A percentile compares a stretch with the other conserved stretches of the same genome.
These are phyloP conservation scores for Metschnikowia amazonensis DNA, from an alignment of 805 yeast genomes.

Conservation along the genomic window DNA sequence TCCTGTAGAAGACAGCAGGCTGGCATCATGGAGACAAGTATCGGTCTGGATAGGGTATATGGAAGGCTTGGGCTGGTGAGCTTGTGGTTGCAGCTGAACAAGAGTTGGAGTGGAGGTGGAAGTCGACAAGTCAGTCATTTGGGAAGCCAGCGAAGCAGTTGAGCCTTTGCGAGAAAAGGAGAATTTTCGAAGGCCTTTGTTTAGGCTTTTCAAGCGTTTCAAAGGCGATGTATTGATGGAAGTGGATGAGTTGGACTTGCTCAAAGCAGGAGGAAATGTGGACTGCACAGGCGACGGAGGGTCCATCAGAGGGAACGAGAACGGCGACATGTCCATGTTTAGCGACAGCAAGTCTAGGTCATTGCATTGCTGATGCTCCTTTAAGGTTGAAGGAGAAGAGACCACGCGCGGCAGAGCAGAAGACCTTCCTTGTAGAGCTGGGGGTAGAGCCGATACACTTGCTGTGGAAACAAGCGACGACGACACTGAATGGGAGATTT, in stretches of 20 bases:
- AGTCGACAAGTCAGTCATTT: slow-evolving; percentile 7
- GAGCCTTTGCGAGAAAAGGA: slow-evolving; percentile 22
- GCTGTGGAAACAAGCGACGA: not conserved
- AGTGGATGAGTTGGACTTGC: slow-evolving; percentile 6
- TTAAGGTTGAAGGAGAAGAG: slow-evolving; percentile 5
- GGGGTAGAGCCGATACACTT: not conserved
- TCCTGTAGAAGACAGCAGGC: slow-evolving; percentile 14
- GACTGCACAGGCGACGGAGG: slow-evolving; percentile 6
- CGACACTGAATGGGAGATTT: not conserved
- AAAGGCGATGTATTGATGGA: slow-evolving; percentile 27
- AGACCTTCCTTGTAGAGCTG: not conserved
- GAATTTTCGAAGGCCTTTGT: slow-evolving; percentile 37
- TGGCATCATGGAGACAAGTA: slow-evolving; percentile 8
- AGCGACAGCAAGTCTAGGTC: slow-evolving; percentile 25
- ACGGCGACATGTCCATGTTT: slow-evolving; percentile 16
- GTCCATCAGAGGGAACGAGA: slow-evolving; percentile 17
- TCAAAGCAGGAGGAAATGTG: slow-evolving; percentile 2
- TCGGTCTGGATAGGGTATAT: slow-evolving; percentile 13
- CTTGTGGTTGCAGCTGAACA: not conserved
- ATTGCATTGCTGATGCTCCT: not conserved
- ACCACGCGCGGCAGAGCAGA: not conserved
- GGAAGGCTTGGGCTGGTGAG: not conserved
- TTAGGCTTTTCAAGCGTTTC: slow-evolving; percentile 34
- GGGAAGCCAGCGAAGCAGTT: slow-evolving; percentile 1
- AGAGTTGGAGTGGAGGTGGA: slow-evolving; percentile 4